These are phyloP conservation scores for Jaltomata sinuosa DNA, from an alignment of 257 asterid genomes.

Conservation along the genomic window DNA sequence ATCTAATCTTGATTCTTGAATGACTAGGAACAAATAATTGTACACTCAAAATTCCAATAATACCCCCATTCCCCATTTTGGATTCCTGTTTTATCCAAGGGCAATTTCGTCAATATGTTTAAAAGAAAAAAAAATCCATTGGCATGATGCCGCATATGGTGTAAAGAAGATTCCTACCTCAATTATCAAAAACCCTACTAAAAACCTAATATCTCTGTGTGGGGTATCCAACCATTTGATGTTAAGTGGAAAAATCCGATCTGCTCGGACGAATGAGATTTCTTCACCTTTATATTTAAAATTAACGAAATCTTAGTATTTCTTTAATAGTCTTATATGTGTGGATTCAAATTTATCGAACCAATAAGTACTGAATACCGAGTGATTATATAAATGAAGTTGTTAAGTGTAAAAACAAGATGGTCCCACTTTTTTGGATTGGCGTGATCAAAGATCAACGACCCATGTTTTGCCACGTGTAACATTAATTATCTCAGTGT, in stretches of 20 bases:
- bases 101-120: constrained; percentile 5
- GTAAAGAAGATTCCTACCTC: neutral
- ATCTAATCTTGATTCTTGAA: neutral
- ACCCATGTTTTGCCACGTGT: constrained; percentile 28
- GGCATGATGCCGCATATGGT: constrained; percentile 68
- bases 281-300: neutral
- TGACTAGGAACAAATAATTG: neutral
- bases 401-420: constrained; percentile 5
- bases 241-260: constrained; percentile 2
- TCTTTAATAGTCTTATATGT: too few relatives aligned
- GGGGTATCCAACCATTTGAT: neutral
- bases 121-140: constrained; percentile 18
- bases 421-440: constrained; percentile 36
- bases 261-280: neutral
- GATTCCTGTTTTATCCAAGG: constrained; percentile 2
- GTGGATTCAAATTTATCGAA: neutral
- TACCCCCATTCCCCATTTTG: constrained; percentile 2
- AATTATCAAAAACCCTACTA: neutral
- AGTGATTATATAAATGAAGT: neutral
- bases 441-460: constrained; percentile 11
- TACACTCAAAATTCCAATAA: neutral
- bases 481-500: neutral
- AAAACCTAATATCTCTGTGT: neutral
- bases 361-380: neutral
- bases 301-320: too few relatives aligned